phyloP scores from a whole-genome alignment of 192 early-diverging fungal species.

The Neocallimastix lanati region DNA sequence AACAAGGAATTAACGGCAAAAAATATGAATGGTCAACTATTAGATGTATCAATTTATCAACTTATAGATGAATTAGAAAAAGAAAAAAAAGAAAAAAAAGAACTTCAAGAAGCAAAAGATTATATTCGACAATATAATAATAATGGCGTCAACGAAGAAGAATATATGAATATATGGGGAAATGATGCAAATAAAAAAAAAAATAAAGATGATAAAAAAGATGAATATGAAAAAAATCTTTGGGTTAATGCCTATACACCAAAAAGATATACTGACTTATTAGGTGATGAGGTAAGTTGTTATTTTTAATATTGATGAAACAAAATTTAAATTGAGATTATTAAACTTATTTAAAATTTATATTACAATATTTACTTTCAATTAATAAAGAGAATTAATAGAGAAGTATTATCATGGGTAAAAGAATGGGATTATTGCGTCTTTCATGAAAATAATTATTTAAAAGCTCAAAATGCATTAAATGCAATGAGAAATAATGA shows the following conservation, averaged over 20 bases:
- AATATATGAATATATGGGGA: not conserved
- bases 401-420: conserved; percentile 80
- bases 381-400: conserved; percentile 42
- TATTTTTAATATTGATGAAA: not conserved
- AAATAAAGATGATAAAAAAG: not conserved
- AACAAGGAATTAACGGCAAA: not conserved
- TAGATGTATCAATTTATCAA: conserved; percentile 9
- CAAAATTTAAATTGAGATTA: too few relatives aligned
- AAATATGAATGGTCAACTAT: not conserved
- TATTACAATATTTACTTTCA: too few relatives aligned
- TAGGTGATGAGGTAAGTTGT: conserved; percentile 61
- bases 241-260: conserved; percentile 92
- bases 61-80: too few relatives aligned
- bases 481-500: not conserved
- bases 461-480: not conserved
- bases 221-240: conserved; percentile 8
- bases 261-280: conserved; percentile 56
- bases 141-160: not conserved
- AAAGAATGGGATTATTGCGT: conserved; percentile 95
- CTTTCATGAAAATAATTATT: conserved; percentile 31
- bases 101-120: not conserved
- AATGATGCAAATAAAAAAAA: not conserved
- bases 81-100: conserved; percentile 1
- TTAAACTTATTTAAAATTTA: too few relatives aligned
- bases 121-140: not conserved